These are phyloP conservation scores for Tylopilus sp. DNA, from an alignment of 768 basidiomycete genomes.

Conservation along the genomic window DNA sequence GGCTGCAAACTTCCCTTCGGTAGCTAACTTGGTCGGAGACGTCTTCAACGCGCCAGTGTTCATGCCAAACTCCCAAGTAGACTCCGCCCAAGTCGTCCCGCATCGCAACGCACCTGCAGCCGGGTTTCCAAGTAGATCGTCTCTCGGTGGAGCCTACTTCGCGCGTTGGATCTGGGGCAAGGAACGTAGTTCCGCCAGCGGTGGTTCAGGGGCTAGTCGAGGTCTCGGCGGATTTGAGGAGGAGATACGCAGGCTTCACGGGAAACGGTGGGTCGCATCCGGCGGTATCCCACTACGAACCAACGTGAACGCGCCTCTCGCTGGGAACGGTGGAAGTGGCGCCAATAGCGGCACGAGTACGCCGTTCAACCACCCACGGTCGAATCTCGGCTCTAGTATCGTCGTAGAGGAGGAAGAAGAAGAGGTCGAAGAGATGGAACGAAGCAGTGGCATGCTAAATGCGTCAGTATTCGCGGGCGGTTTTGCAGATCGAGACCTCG, in stretches of 20 bases:
- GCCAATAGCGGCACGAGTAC: slow-evolving; percentile 68
- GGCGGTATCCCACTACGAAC: slow-evolving; percentile 59
- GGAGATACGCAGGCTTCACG: slow-evolving; percentile 66
- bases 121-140: slow-evolving; percentile 66
- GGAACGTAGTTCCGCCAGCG: slow-evolving; percentile 39
- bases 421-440: slow-evolving; percentile 58
- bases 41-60: slow-evolving; percentile 81
- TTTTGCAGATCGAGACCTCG: slow-evolving; percentile 41
- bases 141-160: slow-evolving; percentile 72
- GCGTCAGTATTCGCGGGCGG: slow-evolving; percentile 34
- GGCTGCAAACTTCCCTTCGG: slow-evolving; percentile 79
- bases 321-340: slow-evolving; percentile 41
- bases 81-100: slow-evolving; percentile 64
- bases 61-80: slow-evolving; percentile 71
- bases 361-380: slow-evolving; percentile 53
- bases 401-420: slow-evolving; percentile 77
- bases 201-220: slow-evolving; percentile 30
- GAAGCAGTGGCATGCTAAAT: slow-evolving; percentile 24
- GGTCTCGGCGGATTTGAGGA: slow-evolving; percentile 71
- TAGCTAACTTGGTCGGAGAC: slow-evolving; percentile 77
- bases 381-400: slow-evolving; percentile 51
- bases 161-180: slow-evolving; percentile 87
- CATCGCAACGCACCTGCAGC: slow-evolving; percentile 72
- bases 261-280: slow-evolving; percentile 70
- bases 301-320: slow-evolving; percentile 45